A percentile compares a stretch with the other conserved stretches of the same genome.
phyloP scores from a whole-genome alignment of 2,329 filamentous ascomycete species.

The Leptographium radiaticola region DNA sequence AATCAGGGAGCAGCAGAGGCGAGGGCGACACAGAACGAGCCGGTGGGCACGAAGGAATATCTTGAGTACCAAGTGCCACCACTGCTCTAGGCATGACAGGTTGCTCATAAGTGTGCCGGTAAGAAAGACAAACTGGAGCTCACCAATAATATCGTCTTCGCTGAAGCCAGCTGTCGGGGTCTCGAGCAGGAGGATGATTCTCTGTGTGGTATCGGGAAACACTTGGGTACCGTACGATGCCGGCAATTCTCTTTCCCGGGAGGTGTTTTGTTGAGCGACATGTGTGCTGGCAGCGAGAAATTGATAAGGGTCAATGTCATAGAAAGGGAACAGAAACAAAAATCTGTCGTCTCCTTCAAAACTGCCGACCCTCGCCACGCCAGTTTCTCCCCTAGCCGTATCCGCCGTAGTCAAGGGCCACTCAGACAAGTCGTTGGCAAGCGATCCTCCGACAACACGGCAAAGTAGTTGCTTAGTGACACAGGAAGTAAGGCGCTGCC shows the following conservation, averaged over 20 bases:
- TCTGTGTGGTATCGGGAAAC: slow-evolving; percentile 13
- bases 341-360: slow-evolving; percentile 18
- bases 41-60: slow-evolving; percentile 36
- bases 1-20: slow-evolving; percentile 33
- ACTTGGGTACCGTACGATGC: slow-evolving; percentile 6
- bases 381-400: slow-evolving; percentile 29
- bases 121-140: slow-evolving; percentile 47
- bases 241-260: background rate
- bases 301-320: slow-evolving; percentile 27
- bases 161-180: slow-evolving; percentile 10
- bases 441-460: slow-evolving; percentile 30
- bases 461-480: slow-evolving; percentile 32
- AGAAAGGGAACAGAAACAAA: slow-evolving; percentile 33
- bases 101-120: slow-evolving; percentile 45
- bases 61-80: slow-evolving; percentile 41
- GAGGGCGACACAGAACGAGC: slow-evolving; percentile 29
- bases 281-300: slow-evolving; percentile 12
- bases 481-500: slow-evolving; percentile 36
- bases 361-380: slow-evolving; percentile 23
- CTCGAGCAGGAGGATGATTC: slow-evolving; percentile 14
- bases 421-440: slow-evolving; percentile 15
- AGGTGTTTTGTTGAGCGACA: no score
- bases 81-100: slow-evolving; percentile 46
- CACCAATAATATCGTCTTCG: slow-evolving; percentile 38
- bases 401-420: slow-evolving; percentile 44